A percentile compares a stretch with the other conserved stretches of the same genome.
Evolutionary conservation across 768 basidiomycete species (phyloP).

Genomic region (Fistulinella prunicolor): DNA sequence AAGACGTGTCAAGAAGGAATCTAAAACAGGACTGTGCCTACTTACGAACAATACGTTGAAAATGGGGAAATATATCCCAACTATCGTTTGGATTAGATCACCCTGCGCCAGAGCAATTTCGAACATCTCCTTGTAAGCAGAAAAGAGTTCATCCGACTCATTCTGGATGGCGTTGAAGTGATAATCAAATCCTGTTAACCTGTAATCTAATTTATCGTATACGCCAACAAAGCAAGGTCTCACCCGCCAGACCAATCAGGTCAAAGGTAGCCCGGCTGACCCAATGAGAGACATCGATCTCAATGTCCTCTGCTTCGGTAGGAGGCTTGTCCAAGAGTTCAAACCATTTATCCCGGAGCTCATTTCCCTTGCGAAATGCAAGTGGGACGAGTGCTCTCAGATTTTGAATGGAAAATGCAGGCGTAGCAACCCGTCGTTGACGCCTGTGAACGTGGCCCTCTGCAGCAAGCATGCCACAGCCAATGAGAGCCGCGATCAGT

Average conservation of each 20-base stretch:
- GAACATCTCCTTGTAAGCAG: constrained; percentile 85
- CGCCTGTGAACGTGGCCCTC: constrained; percentile 78
- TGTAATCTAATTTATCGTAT: constrained; percentile 1
- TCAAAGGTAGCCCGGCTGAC: constrained; percentile 84
- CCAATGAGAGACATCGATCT: constrained; percentile 78
- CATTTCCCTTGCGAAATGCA: constrained; percentile 63
- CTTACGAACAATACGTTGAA: constrained; percentile 55
- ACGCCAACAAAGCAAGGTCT: constrained; percentile 10
- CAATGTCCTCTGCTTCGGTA: constrained; percentile 21
- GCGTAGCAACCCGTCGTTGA: constrained; percentile 72
- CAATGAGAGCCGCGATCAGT: constrained; percentile 74
- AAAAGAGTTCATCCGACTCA: constrained; percentile 73
- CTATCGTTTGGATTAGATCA: constrained; percentile 40
- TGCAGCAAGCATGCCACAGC: constrained; percentile 77
- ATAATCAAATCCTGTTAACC: constrained; percentile 71
- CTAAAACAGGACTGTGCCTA: constrained; percentile 5
- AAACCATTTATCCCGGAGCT: constrained; percentile 62
- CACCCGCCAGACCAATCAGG: constrained; percentile 87
- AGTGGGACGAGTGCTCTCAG: constrained; percentile 68
- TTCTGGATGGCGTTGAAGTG: constrained; percentile 81
- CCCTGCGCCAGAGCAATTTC: constrained; percentile 63
- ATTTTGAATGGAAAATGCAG: constrained; percentile 80
- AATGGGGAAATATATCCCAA: constrained; percentile 59
- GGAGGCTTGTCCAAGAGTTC: constrained; percentile 38
- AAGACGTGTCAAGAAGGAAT: constrained; percentile 1